phyloP scores from a whole-genome alignment of 1,284 basidiomycete species.

The Xerocomus nothofagi region DNA sequence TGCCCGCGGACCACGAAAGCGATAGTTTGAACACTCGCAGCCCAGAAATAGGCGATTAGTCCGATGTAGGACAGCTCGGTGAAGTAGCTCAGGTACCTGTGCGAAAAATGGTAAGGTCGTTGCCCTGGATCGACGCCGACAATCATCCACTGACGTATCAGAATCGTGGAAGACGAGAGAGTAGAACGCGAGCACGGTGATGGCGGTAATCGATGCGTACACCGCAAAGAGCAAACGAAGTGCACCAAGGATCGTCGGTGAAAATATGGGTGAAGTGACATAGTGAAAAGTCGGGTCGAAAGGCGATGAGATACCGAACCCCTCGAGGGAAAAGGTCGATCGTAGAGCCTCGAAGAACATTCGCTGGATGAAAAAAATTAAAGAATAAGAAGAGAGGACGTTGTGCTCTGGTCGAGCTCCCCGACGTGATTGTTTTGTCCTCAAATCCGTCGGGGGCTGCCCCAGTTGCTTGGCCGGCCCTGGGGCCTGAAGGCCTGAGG shows the following conservation, averaged over 20 bases:
- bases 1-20: constrained; percentile 39
- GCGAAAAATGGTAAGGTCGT: background rate
- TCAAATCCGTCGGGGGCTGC: no score
- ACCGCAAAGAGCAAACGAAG: constrained; percentile 51
- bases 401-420: background rate
- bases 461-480: no score
- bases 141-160: constrained; percentile 29
- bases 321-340: constrained; percentile 11
- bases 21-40: constrained; percentile 54
- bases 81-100: constrained; percentile 64
- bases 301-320: constrained; percentile 31
- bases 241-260: constrained; percentile 45
- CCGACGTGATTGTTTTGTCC: constrained; percentile 8
- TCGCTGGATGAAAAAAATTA: background rate
- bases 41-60: constrained; percentile 60
- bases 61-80: constrained; percentile 65
- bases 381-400: background rate
- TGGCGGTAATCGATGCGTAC: constrained; percentile 50
- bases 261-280: constrained; percentile 60
- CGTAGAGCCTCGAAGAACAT: constrained; percentile 9
- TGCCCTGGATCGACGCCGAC: background rate
- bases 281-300: constrained; percentile 56
- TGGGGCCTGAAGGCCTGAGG: no score
- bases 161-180: constrained; percentile 32
- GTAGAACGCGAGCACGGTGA: constrained; percentile 46